Conservation (phyloP, 2,329 filamentous ascomycete genomes). For the Didymella keratinophila region DNA sequence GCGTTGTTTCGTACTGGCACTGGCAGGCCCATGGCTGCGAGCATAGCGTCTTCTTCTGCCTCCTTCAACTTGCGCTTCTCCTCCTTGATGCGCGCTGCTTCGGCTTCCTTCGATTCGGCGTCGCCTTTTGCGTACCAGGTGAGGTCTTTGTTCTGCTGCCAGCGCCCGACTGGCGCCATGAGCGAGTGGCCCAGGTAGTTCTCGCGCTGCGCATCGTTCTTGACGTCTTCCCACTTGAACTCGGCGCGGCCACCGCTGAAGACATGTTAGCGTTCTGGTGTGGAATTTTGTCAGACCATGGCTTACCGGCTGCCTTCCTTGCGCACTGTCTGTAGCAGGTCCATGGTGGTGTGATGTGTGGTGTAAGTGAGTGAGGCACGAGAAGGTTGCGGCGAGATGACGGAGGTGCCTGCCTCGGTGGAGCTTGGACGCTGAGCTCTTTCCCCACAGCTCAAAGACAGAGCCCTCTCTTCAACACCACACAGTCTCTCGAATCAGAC, state of each 20-base stretch:
- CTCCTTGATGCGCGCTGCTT: conserved; percentile 65
- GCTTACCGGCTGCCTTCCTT: conserved; percentile 80
- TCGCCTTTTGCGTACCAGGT: conserved; percentile 70
- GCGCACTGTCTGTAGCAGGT: conserved; percentile 89
- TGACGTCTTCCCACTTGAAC: conserved; percentile 96
- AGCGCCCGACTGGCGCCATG: conserved; percentile 90
- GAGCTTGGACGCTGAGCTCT: conserved; percentile 16
- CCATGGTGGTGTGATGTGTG: conserved; percentile 67
- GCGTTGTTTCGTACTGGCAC: conserved; percentile 72
- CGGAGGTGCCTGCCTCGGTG: conserved; percentile 30
- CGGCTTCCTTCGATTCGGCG: conserved; percentile 64
- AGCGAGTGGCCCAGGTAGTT: conserved; percentile 89
- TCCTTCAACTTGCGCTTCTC: conserved; percentile 86
- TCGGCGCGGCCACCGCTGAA: conserved; percentile 81
- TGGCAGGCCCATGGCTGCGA: conserved; percentile 81
- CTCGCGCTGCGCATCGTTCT: conserved; percentile 85
- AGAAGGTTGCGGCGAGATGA: conserved; percentile 35
- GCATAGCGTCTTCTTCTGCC: conserved; percentile 90
- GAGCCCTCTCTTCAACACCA: conserved; percentile 11
- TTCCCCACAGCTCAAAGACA: conserved; percentile 10
- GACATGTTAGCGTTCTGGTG: neutral
- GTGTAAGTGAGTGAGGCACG: conserved; percentile 19
- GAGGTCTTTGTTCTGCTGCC: conserved; percentile 80
- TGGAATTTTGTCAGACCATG: conserved; percentile 11
- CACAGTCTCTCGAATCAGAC: neutral